phyloP scores from a whole-genome alignment of 78 protist species.

The Dictyostelium discoideum region dicty_2.7 NC_007091.3:2042501-2043000 shows the following conservation, averaged over 20 bases:
- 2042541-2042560: conserved; percentile 16
- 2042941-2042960: conserved; percentile 19
- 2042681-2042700: conserved; percentile 12
- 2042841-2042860: conserved; percentile 37
- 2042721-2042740: not conserved
- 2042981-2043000: conserved; percentile 34
- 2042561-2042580: conserved; percentile 7
- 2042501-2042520: not conserved
- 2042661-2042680: conserved; percentile 11
- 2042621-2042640: not conserved
- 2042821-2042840: conserved; percentile 39
- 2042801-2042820: not conserved
- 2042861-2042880: not conserved
- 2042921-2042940: conserved; percentile 11
- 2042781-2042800: conserved; percentile 9
- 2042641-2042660: conserved; percentile 9
- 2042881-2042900: not conserved
- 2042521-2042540: not conserved
- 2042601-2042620: not conserved
- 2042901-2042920: conserved; percentile 45
- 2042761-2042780: conserved; percentile 34
- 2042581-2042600: not conserved
- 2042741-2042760: conserved; percentile 13
- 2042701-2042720: not conserved
- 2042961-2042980: conserved; percentile 9